Base-by-base conservation (phyloP, 768 basidiomycete genomes). In the Tulasnella sp. region DNA sequence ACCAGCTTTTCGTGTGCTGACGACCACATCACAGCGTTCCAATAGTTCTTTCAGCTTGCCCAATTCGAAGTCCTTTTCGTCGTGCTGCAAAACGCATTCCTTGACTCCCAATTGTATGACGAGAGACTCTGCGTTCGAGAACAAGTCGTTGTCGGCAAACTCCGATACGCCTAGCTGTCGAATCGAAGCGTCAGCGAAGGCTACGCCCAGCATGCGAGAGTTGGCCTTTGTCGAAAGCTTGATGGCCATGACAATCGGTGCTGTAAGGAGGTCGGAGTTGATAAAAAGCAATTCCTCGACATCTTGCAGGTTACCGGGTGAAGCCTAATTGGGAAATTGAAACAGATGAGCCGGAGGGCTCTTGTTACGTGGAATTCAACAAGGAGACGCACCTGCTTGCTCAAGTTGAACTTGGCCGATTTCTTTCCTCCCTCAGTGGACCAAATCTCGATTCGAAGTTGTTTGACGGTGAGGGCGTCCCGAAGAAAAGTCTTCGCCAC, bases 31-130 rank as follows among this genome's bases (percentile, higher is more conserved):
- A 80, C 96, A 98, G 17, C 97, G 87, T 76, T 98, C 97, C 58
- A 99, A 83, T 12, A 99, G 89, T 5, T 90, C 90, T 79, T 89
- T 90, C 49, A 98, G 85, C 82, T 97, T 97, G 79, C 90, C 90
- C 42, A 97, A 84, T 79, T 99, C 97, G 74, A 96, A 85, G 80
- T 98, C 95, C 78, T 83, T 83, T 71, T 80, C 80, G 52, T 81
- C 80, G 73, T 77, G 89, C 89, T 1, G 92, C 86, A 99, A 85
- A 74, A 99, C 87, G 3, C 94, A 95, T 83, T 99, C 97, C 82
- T 99, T 99, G n/a, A 95, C 93, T 0, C 94, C 96, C 1, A 99
- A 88, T 82, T 99, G 97, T 77, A 99, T 99, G 42, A 98, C 85
- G 40, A 99, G 87, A 1, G 95, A 95, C 97, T 99, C 97, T 3